These are phyloP conservation scores for Microsporum ferrugineum DNA, from an alignment of 2,329 filamentous ascomycete species.

Conservation along the genomic window DNA sequence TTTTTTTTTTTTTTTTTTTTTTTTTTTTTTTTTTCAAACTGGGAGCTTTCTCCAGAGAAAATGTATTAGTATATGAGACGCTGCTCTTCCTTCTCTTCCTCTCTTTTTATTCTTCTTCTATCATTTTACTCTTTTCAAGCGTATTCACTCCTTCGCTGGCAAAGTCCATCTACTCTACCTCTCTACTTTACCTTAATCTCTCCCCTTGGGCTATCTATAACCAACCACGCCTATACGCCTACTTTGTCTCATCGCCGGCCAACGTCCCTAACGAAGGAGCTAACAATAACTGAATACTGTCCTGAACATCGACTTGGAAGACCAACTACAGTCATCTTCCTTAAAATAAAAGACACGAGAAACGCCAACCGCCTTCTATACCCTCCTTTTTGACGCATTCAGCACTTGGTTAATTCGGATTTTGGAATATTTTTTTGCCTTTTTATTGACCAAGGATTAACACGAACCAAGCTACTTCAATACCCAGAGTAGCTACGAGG, in stretches of 20 bases:
- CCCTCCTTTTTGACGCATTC: neutral
- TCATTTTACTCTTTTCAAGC: neutral
- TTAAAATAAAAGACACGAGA: neutral
- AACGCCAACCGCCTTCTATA: neutral
- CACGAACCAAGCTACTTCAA: neutral
- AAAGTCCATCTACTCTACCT: neutral
- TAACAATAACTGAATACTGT: neutral
- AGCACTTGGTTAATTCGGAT: neutral
- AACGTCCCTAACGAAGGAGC: neutral
- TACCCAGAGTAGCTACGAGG: neutral
- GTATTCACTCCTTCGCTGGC: neutral
- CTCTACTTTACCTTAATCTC: neutral
- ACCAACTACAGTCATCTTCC: neutral
- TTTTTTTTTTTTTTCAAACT: neutral
- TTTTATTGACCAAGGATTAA: neutral
- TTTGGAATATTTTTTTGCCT: neutral
- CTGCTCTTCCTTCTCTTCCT: neutral
- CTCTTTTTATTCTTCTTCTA: neutral
- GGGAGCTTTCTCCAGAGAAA: neutral
- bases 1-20: neutral
- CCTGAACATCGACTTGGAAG: neutral
- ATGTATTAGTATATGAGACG: conserved; percentile 1
- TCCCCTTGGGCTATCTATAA: neutral
- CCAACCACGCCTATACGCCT: neutral
- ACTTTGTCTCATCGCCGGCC: neutral